Percentiles rank a stretch among this genome's conserved stretches.
Conservation (phyloP, 2,329 filamentous ascomycete genomes). For the Decorospora gaudefroyi region DNA sequence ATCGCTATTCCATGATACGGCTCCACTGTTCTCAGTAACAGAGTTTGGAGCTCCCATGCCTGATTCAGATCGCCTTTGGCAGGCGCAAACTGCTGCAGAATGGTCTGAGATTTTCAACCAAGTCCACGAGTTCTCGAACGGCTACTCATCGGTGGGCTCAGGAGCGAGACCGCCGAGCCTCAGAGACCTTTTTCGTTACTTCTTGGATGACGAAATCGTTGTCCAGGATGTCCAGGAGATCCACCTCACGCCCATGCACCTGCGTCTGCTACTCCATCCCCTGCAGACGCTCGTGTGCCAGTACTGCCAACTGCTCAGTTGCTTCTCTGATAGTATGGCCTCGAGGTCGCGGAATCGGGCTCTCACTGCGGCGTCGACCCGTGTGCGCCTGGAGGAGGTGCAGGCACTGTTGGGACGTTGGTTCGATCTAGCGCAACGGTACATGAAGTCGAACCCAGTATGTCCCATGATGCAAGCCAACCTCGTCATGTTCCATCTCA, state of each 20-base stretch:
- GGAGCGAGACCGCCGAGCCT: conserved; percentile 62
- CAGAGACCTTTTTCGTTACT: conserved; percentile 68
- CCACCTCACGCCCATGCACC: conserved; percentile 60
- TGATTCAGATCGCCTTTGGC: conserved; percentile 66
- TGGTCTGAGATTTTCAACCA: conserved; percentile 66
- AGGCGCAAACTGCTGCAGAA: conserved; percentile 60
- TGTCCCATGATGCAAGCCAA: conserved; percentile 67
- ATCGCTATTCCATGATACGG: conserved; percentile 49
- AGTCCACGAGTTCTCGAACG: conserved; percentile 59
- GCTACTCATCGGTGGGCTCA: conserved; percentile 59
- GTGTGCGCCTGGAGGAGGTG: conserved; percentile 65
- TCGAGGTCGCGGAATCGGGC: conserved; percentile 55
- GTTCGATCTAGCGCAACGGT: conserved; percentile 66
- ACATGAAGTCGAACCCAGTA: conserved; percentile 59
- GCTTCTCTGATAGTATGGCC: conserved; percentile 62
- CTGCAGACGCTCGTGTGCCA: conserved; percentile 68
- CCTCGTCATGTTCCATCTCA: conserved; percentile 70
- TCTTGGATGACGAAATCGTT: conserved; percentile 66
- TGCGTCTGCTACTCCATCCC: conserved; percentile 70
- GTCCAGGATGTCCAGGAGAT: conserved; percentile 53
- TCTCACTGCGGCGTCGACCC: conserved; percentile 64
- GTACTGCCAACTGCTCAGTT: conserved; percentile 66
- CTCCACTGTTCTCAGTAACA: conserved; percentile 63
- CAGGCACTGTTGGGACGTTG: conserved; percentile 67
- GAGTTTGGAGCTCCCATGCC: conserved; percentile 69